These are phyloP conservation scores for Chlamydomonas incerta DNA, from an alignment of 139 green algal genomes.

Conservation along the genomic window DNA sequence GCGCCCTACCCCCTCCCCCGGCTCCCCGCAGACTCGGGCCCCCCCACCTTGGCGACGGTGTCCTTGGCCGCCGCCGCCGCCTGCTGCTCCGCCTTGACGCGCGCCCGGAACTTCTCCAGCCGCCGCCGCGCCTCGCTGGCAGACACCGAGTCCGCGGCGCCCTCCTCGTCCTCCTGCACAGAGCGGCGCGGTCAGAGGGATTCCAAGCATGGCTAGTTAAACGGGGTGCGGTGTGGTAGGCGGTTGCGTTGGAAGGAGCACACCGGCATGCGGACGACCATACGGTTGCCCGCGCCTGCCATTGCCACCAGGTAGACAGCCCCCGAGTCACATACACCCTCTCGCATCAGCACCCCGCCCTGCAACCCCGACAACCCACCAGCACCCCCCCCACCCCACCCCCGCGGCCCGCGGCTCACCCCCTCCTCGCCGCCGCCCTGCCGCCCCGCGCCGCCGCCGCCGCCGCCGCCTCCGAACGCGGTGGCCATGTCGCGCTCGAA, in stretches of 20 bases:
- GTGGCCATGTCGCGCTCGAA: constrained; percentile 96
- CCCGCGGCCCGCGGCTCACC: too few relatives aligned
- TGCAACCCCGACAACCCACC: too few relatives aligned
- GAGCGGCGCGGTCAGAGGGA: too few relatives aligned
- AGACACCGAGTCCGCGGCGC: constrained; percentile 46
- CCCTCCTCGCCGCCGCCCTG: constrained; percentile 10
- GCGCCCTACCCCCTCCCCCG: neutral
- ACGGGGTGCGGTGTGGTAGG: too few relatives aligned
- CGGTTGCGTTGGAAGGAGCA: too few relatives aligned
- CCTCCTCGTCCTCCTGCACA: constrained; percentile 46
- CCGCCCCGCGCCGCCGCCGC: neutral
- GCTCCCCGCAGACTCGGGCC: neutral
- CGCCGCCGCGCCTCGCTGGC: constrained; percentile 63
- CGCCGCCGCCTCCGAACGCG: constrained; percentile 74
- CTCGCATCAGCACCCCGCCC: too few relatives aligned
- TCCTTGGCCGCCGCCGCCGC: constrained; percentile 16
- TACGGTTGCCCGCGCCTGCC: too few relatives aligned
- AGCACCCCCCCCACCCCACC: neutral
- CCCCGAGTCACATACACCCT: too few relatives aligned
- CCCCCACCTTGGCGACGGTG: constrained; percentile 19
- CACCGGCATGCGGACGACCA: too few relatives aligned
- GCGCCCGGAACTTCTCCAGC: constrained; percentile 59
- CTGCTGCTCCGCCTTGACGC: constrained; percentile 47
- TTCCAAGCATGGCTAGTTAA: too few relatives aligned
- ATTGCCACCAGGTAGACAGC: too few relatives aligned